A percentile compares a stretch with the other conserved stretches of the same genome.
These are phyloP conservation scores for Eucalyptus shirleyi DNA, from an alignment of 345 rosid genomes.

Conservation along the genomic window DNA sequence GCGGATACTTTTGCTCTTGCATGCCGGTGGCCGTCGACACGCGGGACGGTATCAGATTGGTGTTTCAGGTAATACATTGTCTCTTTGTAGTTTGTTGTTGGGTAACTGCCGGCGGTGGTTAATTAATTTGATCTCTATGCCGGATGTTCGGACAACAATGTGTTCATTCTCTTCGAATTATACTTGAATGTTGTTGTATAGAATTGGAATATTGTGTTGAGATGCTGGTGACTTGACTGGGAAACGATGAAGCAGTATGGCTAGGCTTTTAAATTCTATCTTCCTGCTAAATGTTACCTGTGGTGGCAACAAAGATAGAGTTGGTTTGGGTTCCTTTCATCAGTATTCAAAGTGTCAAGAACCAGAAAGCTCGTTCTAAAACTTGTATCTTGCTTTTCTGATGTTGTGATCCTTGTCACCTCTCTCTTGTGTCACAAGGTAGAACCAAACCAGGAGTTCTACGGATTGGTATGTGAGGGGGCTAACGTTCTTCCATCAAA, in stretches of 20 bases:
- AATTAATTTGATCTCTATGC: not conserved
- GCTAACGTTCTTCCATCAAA: constrained; percentile 92
- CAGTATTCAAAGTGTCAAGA: not conserved
- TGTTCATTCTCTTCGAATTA: not conserved
- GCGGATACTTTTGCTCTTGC: constrained; percentile 86
- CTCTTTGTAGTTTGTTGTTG: not conserved
- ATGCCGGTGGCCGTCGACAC: constrained; percentile 90
- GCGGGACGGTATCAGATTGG: constrained; percentile 78
- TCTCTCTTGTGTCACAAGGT: constrained; percentile 69
- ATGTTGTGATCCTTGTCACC: not conserved
- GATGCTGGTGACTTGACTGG: not conserved
- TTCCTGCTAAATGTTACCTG: not conserved
- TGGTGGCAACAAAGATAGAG: not conserved
- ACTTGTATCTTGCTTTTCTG: not conserved
- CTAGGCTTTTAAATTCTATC: not conserved
- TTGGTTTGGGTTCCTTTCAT: not conserved
- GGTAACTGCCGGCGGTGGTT: not conserved
- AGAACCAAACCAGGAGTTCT: constrained; percentile 95
- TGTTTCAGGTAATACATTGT: constrained; percentile 52
- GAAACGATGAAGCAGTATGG: not conserved
- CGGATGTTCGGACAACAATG: not conserved
- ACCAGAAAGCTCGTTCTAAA: not conserved
- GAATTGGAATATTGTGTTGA: not conserved
- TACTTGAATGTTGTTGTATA: not conserved
- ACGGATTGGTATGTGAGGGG: constrained; percentile 84